Evolutionary conservation across 1,284 basidiomycete genomes (phyloP).

Genomic region (Trichosporon sp.): DNA sequence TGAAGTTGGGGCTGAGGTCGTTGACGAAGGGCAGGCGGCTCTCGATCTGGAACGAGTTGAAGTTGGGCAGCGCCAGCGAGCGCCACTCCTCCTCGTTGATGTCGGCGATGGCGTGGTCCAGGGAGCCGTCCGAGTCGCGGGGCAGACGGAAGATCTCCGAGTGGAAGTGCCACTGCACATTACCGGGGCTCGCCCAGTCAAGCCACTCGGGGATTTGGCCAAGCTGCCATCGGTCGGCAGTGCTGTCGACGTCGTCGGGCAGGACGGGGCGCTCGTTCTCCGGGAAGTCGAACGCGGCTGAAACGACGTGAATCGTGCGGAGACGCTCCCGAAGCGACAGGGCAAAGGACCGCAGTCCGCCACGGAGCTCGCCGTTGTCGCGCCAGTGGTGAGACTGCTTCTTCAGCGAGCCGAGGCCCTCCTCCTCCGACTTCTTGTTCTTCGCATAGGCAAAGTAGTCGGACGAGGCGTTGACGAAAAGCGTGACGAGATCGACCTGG

Average conservation of each 20-base stretch:
- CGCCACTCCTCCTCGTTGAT: constrained; percentile 34
- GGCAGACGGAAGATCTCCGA: constrained; percentile 37
- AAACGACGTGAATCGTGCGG: constrained; percentile 35
- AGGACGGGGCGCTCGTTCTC: constrained; percentile 7
- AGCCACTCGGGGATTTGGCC: constrained; percentile 44
- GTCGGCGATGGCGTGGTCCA: constrained; percentile 4
- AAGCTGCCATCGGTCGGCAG: constrained; percentile 25
- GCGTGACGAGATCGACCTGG: constrained; percentile 37
- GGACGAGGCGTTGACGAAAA: constrained; percentile 40
- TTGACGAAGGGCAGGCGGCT: constrained; percentile 31
- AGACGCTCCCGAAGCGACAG: constrained; percentile 22
- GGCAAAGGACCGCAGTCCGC: constrained; percentile 34
- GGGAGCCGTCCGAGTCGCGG: constrained; percentile 25
- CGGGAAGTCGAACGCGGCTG: constrained; percentile 30
- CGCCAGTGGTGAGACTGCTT: constrained; percentile 30
- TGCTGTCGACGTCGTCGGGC: not conserved
- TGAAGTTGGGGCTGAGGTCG: constrained; percentile 35
- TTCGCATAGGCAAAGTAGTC: constrained; percentile 27
- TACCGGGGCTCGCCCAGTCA: constrained; percentile 26
- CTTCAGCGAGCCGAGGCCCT: constrained; percentile 17
- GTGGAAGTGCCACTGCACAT: constrained; percentile 41
- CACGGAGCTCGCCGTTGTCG: constrained; percentile 44
- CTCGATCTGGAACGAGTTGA: constrained; percentile 45
- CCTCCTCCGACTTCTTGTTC: constrained; percentile 20
- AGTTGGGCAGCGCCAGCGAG: constrained; percentile 30